phyloP scores from a whole-genome alignment of 352 stramenopile genomes.

The Globisporangium viniferum region DNA sequence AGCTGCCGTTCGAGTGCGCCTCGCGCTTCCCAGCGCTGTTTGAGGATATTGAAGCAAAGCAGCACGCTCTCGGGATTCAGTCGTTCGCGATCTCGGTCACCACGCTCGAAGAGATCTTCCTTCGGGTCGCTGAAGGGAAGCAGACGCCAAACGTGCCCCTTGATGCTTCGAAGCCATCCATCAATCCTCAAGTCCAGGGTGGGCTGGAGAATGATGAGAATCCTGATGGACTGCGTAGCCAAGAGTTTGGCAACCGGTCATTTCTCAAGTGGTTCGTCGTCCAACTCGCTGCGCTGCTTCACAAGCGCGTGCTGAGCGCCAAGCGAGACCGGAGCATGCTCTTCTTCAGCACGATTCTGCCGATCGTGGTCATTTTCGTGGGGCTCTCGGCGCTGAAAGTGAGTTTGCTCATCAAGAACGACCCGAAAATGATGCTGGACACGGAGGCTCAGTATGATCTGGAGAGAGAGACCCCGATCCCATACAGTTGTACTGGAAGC shows the following conservation, averaged over 20 bases:
- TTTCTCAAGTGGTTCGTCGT: conserved; percentile 22
- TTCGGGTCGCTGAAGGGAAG: conserved; percentile 71
- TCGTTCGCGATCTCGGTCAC: conserved; percentile 81
- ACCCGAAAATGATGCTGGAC: conserved; percentile 43
- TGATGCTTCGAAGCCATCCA: background rate
- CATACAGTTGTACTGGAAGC: conserved; percentile 37
- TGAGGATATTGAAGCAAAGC: conserved; percentile 52
- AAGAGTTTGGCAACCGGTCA: background rate
- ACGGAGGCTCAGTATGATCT: conserved; percentile 29
- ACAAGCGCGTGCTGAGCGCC: conserved; percentile 50
- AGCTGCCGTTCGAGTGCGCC: conserved; percentile 63
- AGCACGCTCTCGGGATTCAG: conserved; percentile 30
- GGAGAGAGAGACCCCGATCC: conserved; percentile 33
- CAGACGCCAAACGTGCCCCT: background rate
- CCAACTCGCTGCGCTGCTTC: conserved; percentile 56
- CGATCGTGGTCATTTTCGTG: conserved; percentile 60
- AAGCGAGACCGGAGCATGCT: conserved; percentile 67
- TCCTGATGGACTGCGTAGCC: background rate
- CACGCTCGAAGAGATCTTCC: conserved; percentile 88
- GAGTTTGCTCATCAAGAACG: conserved; percentile 45
- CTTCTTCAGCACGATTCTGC: conserved; percentile 70
- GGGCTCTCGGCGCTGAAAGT: conserved; percentile 58
- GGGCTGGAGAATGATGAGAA: background rate
- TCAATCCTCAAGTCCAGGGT: background rate
- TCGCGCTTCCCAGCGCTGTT: conserved; percentile 69